Conservation (phyloP, 352 stramenopile genomes). For the Aphanomyces euteiches region DNA sequence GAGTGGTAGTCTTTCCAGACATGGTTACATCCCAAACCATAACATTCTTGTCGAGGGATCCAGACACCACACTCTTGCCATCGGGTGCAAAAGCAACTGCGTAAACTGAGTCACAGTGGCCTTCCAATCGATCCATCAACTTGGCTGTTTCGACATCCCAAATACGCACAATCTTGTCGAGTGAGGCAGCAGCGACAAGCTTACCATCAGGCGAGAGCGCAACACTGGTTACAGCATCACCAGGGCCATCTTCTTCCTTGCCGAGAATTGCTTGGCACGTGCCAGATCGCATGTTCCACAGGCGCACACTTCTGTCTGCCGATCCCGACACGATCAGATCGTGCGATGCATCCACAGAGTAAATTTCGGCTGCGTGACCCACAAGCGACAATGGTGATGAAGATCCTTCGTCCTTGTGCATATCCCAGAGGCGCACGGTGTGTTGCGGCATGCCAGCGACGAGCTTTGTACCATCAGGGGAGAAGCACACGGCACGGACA, state of each 20-base stretch:
- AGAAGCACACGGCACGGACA: slow-evolving; percentile 80
- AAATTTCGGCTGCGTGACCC: slow-evolving; percentile 82
- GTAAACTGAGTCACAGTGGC: slow-evolving; percentile 84
- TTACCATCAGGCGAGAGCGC: slow-evolving; percentile 72
- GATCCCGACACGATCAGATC: slow-evolving; percentile 84
- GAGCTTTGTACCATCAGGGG: slow-evolving; percentile 76
- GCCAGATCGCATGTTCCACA: slow-evolving; percentile 75
- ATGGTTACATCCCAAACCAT: slow-evolving; percentile 83
- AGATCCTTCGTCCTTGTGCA: slow-evolving; percentile 77
- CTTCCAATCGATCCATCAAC: slow-evolving; percentile 73
- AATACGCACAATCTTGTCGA: slow-evolving; percentile 84
- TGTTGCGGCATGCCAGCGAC: slow-evolving; percentile 84
- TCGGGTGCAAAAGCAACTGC: slow-evolving; percentile 83
- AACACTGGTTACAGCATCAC: slow-evolving; percentile 76
- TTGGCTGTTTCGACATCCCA: slow-evolving; percentile 80
- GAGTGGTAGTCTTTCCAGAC: slow-evolving; percentile 70
- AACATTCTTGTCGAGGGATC: slow-evolving; percentile 78
- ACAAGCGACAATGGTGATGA: slow-evolving; percentile 47
- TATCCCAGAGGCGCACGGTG: slow-evolving; percentile 84
- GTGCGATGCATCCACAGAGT: slow-evolving; percentile 80
- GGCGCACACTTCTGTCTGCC: slow-evolving; percentile 72
- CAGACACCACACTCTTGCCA: slow-evolving; percentile 82
- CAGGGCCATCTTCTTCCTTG: slow-evolving; percentile 69
- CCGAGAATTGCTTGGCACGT: slow-evolving; percentile 83
- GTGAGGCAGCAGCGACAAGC: slow-evolving; percentile 65